These are phyloP conservation scores for Aureobasidium sp. DNA, from an alignment of 2,329 filamentous ascomycete genomes.

Conservation along the genomic window DNA sequence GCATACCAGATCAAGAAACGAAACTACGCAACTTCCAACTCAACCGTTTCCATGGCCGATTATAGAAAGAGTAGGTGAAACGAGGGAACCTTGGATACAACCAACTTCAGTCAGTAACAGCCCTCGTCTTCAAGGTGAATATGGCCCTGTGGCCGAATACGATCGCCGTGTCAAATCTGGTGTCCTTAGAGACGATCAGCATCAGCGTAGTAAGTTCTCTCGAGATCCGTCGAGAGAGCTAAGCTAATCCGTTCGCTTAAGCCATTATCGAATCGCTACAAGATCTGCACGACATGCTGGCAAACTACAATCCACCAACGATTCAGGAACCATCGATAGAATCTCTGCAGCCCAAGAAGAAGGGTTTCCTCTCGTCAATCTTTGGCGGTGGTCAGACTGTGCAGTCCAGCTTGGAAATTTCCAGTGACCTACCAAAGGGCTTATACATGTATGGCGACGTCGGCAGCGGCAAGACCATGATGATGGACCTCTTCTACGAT, in stretches of 20 bases:
- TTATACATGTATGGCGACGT: slow-evolving; percentile 96
- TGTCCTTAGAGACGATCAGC: slow-evolving; percentile 73
- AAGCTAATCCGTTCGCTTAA: slow-evolving; percentile 30
- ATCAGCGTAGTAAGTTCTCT: slow-evolving; percentile 65
- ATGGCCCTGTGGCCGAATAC: slow-evolving; percentile 80
- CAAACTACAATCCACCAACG: slow-evolving; percentile 62
- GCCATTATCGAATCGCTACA: slow-evolving; percentile 86
- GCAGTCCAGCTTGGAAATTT: slow-evolving; percentile 1
- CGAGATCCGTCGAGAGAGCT: background rate
- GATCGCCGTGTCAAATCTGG: slow-evolving; percentile 70
- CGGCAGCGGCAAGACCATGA: slow-evolving; percentile 96
- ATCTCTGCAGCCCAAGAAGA: slow-evolving; percentile 50
- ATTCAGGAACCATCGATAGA: slow-evolving; percentile 74
- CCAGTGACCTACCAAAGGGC: slow-evolving; percentile 63
- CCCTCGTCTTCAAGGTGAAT: slow-evolving; percentile 14
- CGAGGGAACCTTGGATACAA: background rate
- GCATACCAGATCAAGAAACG: background rate
- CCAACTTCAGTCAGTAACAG: slow-evolving; percentile 1
- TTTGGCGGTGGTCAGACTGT: slow-evolving; percentile 43
- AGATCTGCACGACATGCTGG: slow-evolving; percentile 77
- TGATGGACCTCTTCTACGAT: slow-evolving; percentile 98
- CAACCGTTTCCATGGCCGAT: slow-evolving; percentile 25
- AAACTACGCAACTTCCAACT: slow-evolving; percentile 16
- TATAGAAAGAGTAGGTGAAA: slow-evolving; percentile 21
- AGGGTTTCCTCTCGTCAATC: slow-evolving; percentile 51